Base-by-base conservation (phyloP, 1,284 basidiomycete species). In the Hypsizygus ulmarius region DNA sequence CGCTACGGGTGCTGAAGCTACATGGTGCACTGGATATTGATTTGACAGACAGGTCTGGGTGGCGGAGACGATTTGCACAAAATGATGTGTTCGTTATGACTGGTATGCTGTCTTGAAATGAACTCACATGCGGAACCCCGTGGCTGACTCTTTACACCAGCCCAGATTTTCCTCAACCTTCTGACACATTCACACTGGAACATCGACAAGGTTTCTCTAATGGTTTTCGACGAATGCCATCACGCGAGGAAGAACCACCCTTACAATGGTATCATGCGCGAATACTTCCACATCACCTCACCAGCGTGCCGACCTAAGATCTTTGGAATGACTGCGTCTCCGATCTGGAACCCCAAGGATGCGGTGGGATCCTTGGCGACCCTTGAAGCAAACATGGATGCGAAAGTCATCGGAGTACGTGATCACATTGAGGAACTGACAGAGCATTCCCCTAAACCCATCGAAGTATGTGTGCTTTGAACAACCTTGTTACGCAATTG, bases 251-350 rank as follows among this genome's bases (percentile, higher is more conserved):
- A 89, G 63, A 87, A 86, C 47, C 86, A 92, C 58, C 84, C 89
- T 0, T 90, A 90, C 57, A 89, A 87, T 55, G 77, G 77, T 15
- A 88, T 93, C 49, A 84, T 93, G 82, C 77, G 78, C 15, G 84
- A 89, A 65, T 92, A 91, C 63, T 78, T 79, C 54, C 75, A 81
- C 43, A 69, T 73, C 19, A 33, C 57, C 38, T 66, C 75, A 30
- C 51, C 59, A 1, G 38, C 66, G 2, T 59, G 68, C 9, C 74
- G 87, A 14, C 90, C 90, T 1, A 90, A 86, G 60, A 74, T 93
- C n/a, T 89, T 93, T 55, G 90, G 91, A 3, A 86, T 93, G 82
- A 93, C 90, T 0, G 91, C 90, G 0, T 91, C 87, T 18, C 90
- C 90, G 0, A 80, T 91, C 25, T 90, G 85, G 83, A 87, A 89